These are phyloP conservation scores for Thuja plicata DNA, from an alignment of 83 land plant species.

Conservation along the genomic window DNA sequence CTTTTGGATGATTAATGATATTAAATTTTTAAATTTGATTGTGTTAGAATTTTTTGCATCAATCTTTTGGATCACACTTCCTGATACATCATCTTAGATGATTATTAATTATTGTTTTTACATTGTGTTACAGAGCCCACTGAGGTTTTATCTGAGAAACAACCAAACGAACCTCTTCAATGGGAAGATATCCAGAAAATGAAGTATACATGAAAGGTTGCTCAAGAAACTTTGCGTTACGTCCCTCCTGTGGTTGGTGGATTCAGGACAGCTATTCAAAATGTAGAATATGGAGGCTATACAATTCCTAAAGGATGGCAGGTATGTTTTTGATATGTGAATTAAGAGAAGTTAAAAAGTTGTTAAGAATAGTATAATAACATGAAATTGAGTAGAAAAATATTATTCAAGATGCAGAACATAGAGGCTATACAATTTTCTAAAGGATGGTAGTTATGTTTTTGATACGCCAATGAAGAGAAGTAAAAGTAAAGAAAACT, in stretches of 20 bases:
- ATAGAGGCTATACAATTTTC: no score
- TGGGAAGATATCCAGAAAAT: conserved; percentile 43
- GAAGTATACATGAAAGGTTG: conserved; percentile 54
- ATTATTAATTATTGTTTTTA: no score
- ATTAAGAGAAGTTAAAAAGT: no score
- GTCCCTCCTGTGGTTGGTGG: conserved; percentile 46
- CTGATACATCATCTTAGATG: no score
- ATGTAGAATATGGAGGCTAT: conserved; percentile 41
- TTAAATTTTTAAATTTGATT: no score
- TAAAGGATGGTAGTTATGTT: no score
- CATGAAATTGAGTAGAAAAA: conserved; percentile 1
- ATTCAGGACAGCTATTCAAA: conserved; percentile 34
- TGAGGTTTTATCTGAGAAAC: conserved; percentile 18
- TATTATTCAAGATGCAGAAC: no score
- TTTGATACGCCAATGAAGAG: no score
- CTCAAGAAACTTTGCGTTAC: conserved; percentile 39
- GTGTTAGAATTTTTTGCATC: no score
- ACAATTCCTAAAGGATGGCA: conserved; percentile 62
- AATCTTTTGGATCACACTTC: no score
- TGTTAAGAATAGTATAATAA: neutral
- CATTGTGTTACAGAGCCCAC: conserved; percentile 23
- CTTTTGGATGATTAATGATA: no score
- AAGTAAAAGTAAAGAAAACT: no score
- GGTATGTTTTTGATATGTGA: conserved; percentile 14
- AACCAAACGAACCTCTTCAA: conserved; percentile 18